Conservation (phyloP, 2,329 filamentous ascomycete species). For the Colletotrichum acutatum region DNA sequence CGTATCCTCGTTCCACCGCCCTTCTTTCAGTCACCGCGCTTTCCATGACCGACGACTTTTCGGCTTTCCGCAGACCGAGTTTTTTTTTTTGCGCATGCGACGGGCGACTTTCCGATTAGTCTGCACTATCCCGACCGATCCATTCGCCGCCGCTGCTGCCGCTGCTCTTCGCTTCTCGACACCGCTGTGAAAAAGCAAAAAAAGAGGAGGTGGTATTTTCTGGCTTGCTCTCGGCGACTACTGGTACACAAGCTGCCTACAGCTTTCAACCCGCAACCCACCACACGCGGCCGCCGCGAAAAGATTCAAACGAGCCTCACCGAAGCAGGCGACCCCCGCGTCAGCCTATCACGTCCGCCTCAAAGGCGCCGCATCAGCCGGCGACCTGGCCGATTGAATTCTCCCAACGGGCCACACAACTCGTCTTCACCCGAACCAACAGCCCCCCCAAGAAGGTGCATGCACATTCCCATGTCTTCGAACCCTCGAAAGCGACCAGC, state of each 20-base stretch:
- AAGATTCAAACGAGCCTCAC: slow-evolving; percentile 15
- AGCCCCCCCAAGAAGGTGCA: background rate
- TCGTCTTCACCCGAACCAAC: background rate
- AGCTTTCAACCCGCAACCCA: slow-evolving; percentile 7
- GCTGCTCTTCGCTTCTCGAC: background rate
- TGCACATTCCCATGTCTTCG: slow-evolving; percentile 54
- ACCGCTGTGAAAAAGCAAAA: background rate
- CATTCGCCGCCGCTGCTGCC: background rate
- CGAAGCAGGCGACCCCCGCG: slow-evolving; percentile 17
- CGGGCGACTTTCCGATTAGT: background rate
- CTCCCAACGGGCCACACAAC: slow-evolving; percentile 10
- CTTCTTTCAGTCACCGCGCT: slow-evolving; percentile 13
- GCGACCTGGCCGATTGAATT: slow-evolving; percentile 10
- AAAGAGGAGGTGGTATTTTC: background rate
- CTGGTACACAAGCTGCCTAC: slow-evolving; percentile 18
- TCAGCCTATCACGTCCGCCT: background rate
- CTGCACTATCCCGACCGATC: slow-evolving; percentile 11
- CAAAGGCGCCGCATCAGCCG: slow-evolving; percentile 18
- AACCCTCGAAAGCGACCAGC: slow-evolving; percentile 78
- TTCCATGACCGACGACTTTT: background rate
- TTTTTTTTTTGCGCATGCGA: slow-evolving; percentile 4
- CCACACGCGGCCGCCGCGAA: background rate
- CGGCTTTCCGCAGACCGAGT: background rate
- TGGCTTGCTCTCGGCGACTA: slow-evolving; percentile 6
- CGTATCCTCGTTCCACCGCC: slow-evolving; percentile 1